These are phyloP conservation scores for Cicer yamashitae DNA, from an alignment of 306 rosid genomes.

Conservation along the genomic window DNA sequence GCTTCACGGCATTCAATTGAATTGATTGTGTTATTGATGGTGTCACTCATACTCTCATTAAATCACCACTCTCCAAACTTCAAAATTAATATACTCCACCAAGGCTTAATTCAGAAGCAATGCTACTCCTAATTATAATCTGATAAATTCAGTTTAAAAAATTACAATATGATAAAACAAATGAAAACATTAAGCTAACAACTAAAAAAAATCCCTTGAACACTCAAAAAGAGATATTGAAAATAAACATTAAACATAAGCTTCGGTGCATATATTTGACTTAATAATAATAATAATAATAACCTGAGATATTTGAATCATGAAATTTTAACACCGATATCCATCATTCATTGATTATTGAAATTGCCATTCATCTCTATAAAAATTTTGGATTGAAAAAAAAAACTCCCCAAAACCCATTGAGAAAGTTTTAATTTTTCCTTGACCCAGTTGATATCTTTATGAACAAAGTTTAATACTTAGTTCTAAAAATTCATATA, in stretches of 20 bases:
- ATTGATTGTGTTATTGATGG: constrained; percentile 3
- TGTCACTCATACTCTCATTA: constrained; percentile 10
- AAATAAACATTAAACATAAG: background rate
- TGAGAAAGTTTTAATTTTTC: background rate
- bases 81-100: background rate
- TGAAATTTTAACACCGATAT: background rate
- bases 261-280: background rate
- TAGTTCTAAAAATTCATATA: background rate
- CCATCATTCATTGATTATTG: background rate
- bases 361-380: background rate
- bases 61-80: background rate
- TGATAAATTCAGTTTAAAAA: background rate
- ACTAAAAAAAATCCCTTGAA: background rate
- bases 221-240: background rate
- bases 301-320: background rate
- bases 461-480: background rate
- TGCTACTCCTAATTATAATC: constrained; percentile 2
- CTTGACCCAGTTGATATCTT: background rate
- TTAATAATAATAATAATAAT: background rate
- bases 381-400: background rate
- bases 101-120: background rate
- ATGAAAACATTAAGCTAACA: background rate
- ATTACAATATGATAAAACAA: background rate
- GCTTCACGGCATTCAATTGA: constrained; percentile 38
- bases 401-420: background rate